Conservation (phyloP, 176 grass and related monocot genomes). For the Carex littledalei region DNA sequence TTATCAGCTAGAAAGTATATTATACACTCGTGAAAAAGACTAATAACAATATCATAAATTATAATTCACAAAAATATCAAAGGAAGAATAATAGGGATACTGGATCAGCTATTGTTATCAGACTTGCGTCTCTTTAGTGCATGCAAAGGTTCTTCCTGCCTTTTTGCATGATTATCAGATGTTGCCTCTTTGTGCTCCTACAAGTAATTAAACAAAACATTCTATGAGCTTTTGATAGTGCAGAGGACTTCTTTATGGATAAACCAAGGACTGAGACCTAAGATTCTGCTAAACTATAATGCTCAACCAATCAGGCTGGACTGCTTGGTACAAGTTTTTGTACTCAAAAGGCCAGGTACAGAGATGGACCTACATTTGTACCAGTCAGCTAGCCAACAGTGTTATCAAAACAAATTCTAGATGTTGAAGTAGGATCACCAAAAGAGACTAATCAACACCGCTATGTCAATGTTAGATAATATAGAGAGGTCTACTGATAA, state of each 20-base stretch:
- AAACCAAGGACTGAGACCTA: not conserved
- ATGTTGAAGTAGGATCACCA: not conserved
- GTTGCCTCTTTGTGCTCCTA: conserved; percentile 31
- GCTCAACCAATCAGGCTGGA: not conserved
- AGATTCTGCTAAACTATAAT: not conserved
- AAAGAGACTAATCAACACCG: not conserved
- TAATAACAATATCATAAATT: conserved; percentile 16
- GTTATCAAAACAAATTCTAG: not conserved
- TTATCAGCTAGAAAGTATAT: conserved; percentile 19
- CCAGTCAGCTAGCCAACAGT: not conserved
- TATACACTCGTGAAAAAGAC: conserved; percentile 46
- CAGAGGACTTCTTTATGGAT: not conserved
- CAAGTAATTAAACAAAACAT: not conserved
- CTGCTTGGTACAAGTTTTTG: not conserved
- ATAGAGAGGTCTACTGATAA: not conserved
- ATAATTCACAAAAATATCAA: conserved; percentile 55
- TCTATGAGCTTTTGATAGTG: not conserved
- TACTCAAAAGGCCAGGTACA: not conserved
- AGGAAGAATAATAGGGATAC: conserved; percentile 1
- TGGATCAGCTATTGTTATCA: conserved; percentile 29
- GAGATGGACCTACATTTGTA: not conserved
- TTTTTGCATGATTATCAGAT: conserved; percentile 26
- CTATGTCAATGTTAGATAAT: not conserved
- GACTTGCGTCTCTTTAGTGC: conserved; percentile 49
- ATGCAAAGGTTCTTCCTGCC: conserved; percentile 28